Conservation (phyloP, 192 early-diverging fungal genomes). For the Glomus cerebriforme region DNA sequence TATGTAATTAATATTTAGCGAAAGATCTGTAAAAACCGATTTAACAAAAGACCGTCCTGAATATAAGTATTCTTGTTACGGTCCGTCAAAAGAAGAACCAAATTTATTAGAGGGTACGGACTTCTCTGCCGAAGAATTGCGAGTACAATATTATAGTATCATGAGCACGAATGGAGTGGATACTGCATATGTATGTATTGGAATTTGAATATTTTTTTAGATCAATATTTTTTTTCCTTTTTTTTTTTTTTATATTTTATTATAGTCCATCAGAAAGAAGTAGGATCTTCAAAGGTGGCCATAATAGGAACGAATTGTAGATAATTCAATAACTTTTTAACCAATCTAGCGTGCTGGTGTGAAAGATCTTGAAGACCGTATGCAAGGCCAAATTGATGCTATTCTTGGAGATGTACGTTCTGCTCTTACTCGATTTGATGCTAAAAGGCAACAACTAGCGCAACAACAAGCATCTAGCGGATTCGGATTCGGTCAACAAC, state of each 20-base stretch:
- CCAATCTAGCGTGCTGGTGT: constrained; percentile 1
- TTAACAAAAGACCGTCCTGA: constrained; percentile 45
- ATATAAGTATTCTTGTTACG: constrained; percentile 57
- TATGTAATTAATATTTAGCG: constrained; percentile 31
- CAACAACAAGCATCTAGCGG: not conserved
- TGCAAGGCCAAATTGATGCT: constrained; percentile 1
- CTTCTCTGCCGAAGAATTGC: constrained; percentile 59
- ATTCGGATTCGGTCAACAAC: not conserved
- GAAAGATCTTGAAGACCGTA: not conserved
- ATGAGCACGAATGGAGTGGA: constrained; percentile 33
- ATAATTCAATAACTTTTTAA: not conserved
- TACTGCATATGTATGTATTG: constrained; percentile 20
- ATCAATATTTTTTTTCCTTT: not conserved
- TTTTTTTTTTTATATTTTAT: not conserved
- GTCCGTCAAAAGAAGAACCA: constrained; percentile 53
- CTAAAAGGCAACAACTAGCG: constrained; percentile 9
- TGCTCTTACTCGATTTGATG: not conserved
- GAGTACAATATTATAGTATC: constrained; percentile 45
- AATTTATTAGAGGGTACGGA: constrained; percentile 61
- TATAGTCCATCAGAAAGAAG: not conserved
- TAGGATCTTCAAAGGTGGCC: not conserved
- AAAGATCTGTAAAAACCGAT: constrained; percentile 40
- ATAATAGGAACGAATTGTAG: not conserved
- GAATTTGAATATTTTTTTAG: not conserved
- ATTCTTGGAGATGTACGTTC: constrained; percentile 1